Evolutionary conservation across 306 rosid species (phyloP).

Genomic region (Dicorynia guianensis): DNA sequence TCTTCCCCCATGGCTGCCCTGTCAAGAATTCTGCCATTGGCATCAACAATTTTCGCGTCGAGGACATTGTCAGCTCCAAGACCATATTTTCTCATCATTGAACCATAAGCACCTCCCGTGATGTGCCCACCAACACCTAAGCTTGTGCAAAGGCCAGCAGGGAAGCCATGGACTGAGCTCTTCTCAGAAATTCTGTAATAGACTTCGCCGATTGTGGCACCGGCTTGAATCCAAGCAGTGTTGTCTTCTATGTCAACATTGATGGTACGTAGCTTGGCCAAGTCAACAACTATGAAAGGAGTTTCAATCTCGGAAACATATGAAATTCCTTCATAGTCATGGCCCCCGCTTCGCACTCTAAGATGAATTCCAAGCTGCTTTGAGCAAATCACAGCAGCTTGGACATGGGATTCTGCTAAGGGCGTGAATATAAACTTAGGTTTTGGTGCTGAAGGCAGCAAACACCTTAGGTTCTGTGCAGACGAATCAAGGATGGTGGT

Average conservation of each 20-base stretch:
- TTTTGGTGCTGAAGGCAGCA: slow-evolving; percentile 64
- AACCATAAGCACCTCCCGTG: slow-evolving; percentile 84
- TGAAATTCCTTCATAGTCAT: slow-evolving; percentile 87
- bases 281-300: slow-evolving; percentile 68
- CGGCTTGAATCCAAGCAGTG: slow-evolving; percentile 82
- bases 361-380: slow-evolving; percentile 65
- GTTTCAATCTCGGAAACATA: slow-evolving; percentile 63
- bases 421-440: slow-evolving; percentile 79
- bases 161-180: slow-evolving; percentile 68
- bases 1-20: slow-evolving; percentile 84
- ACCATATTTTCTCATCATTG: slow-evolving; percentile 86
- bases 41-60: slow-evolving; percentile 70
- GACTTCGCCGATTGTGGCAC: slow-evolving; percentile 80
- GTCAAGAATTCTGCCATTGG: slow-evolving; percentile 59
- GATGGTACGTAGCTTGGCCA: slow-evolving; percentile 62
- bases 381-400: slow-evolving; percentile 68
- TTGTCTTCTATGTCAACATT: slow-evolving; percentile 51
- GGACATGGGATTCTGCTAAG: slow-evolving; percentile 64
- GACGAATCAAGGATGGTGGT: slow-evolving; percentile 53
- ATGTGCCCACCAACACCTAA: slow-evolving; percentile 87
- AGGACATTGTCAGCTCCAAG: slow-evolving; percentile 78
- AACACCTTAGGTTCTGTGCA: slow-evolving; percentile 62
- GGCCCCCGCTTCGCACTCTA: slow-evolving; percentile 80
- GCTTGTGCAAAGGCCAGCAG: slow-evolving; percentile 85
- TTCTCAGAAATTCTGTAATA: slow-evolving; percentile 72